A percentile compares a stretch with the other conserved stretches of the same genome.
Evolutionary conservation across 192 early-diverging fungal species (phyloP).

Genomic region (Coemansia sp.): DNA sequence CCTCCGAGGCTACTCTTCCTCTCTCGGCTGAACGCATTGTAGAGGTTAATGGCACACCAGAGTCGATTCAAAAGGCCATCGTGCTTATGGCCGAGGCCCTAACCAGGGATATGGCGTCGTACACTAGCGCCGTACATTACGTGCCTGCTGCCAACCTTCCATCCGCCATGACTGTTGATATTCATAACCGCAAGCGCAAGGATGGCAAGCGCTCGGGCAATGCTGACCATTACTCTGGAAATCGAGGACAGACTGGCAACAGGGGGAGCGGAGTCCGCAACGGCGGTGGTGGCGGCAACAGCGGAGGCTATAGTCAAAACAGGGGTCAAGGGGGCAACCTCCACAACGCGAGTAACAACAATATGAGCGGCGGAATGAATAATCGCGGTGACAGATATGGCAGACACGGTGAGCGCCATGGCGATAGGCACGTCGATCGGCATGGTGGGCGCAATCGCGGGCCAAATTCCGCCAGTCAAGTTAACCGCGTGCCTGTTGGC

Average conservation of each 20-base stretch:
- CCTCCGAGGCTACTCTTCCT: constrained; percentile 46
- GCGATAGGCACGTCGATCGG: constrained; percentile 20
- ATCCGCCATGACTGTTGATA: constrained; percentile 56
- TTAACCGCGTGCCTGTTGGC: constrained; percentile 45
- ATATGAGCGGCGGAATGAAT: constrained; percentile 9
- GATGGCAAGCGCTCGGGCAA: constrained; percentile 29
- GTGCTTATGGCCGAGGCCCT: constrained; percentile 39
- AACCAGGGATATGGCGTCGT: constrained; percentile 40
- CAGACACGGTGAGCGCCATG: constrained; percentile 1
- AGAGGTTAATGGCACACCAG: constrained; percentile 39
- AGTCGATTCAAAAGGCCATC: constrained; percentile 43
- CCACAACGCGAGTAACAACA: constrained; percentile 4
- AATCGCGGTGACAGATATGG: constrained; percentile 33
- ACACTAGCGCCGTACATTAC: constrained; percentile 41
- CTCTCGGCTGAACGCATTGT: constrained; percentile 51
- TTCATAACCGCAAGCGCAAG: constrained; percentile 43
- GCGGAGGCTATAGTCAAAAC: constrained; percentile 12
- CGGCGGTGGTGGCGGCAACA: constrained; percentile 1
- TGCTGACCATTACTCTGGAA: constrained; percentile 19
- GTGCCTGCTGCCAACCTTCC: constrained; percentile 51
- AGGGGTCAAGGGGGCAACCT: constrained; percentile 1
- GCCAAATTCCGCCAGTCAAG: constrained; percentile 21
- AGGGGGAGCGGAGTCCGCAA: constrained; percentile 19
- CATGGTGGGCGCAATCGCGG: constrained; percentile 29
- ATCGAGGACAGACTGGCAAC: constrained; percentile 19